Percentiles rank a stretch among this genome's conserved stretches.
phyloP scores from a whole-genome alignment of 148 eudicot species.

The Fallopia convolvulus region DNA sequence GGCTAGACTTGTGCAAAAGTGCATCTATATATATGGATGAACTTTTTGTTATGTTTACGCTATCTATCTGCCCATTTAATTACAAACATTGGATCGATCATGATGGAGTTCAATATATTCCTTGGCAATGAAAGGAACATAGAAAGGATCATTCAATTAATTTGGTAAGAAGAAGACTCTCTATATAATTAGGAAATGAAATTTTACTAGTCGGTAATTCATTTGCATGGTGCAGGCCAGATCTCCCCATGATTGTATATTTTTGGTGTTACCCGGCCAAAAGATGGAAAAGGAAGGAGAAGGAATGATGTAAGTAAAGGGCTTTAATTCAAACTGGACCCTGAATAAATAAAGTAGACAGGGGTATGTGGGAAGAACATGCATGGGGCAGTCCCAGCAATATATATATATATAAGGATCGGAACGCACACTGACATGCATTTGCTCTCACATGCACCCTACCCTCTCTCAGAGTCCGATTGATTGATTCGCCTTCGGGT shows the following conservation, averaged over 20 bases:
- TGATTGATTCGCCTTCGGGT: not conserved
- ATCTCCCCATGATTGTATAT: not conserved
- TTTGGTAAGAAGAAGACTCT: too few relatives aligned
- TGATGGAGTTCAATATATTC: too few relatives aligned
- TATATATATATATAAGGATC: not conserved
- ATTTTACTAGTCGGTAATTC: too few relatives aligned
- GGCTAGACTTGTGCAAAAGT: not conserved
- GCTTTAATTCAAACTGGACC: too few relatives aligned
- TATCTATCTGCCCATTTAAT: not conserved
- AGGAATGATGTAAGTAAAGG: not conserved
- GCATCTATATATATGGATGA: not conserved
- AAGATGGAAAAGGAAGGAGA: not conserved
- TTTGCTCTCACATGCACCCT: not conserved
- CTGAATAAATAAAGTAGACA: not conserved
- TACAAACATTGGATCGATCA: too few relatives aligned
- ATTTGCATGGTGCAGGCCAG: not conserved
- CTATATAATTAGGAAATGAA: too few relatives aligned
- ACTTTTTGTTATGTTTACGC: not conserved
- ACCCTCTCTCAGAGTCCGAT: not conserved
- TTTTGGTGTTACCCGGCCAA: not conserved
- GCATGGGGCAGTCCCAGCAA: slow-evolving; percentile 9
- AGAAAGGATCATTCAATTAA: too few relatives aligned
- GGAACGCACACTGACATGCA: not conserved
- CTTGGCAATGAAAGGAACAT: too few relatives aligned
- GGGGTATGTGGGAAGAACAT: slow-evolving; percentile 11